Conservation (phyloP, 2,329 filamentous ascomycete species). For the Calonectria pseudoreteaudii region DNA sequence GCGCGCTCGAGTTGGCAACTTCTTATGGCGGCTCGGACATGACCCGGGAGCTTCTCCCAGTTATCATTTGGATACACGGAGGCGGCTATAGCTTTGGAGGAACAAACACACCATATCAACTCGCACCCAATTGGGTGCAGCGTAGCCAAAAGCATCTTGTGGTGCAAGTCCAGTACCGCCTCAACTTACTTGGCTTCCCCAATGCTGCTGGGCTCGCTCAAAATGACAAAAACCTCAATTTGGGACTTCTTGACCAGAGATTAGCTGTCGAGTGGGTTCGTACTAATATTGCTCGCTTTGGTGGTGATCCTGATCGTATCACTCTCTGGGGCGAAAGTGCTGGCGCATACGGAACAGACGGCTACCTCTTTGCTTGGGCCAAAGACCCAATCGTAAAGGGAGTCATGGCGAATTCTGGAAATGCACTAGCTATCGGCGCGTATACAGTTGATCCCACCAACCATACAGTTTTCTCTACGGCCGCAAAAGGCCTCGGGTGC, state of each 20-base stretch:
- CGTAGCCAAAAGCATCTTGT: conserved; percentile 34
- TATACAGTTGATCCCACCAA: conserved; percentile 15
- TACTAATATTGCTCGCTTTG: conserved; percentile 31
- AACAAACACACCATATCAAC: conserved; percentile 28
- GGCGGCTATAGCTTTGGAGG: conserved; percentile 24
- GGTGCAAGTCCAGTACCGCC: conserved; percentile 32
- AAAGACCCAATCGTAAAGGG: conserved; percentile 29
- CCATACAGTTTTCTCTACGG: conserved; percentile 24
- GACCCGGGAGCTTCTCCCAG: background rate
- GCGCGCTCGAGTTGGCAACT: background rate
- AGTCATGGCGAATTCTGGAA: conserved; percentile 32
- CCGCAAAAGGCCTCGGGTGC: conserved; percentile 19
- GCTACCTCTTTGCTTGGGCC: conserved; percentile 34
- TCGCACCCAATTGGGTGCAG: conserved; percentile 30
- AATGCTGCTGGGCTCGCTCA: conserved; percentile 21
- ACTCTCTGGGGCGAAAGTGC: conserved; percentile 36
- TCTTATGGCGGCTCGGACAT: background rate
- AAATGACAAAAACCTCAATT: conserved; percentile 23
- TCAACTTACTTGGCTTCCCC: conserved; percentile 30
- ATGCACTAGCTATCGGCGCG: conserved; percentile 28
- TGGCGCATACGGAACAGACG: conserved; percentile 26
- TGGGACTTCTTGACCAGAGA: conserved; percentile 33
- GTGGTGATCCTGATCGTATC: conserved; percentile 32
- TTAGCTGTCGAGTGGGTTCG: conserved; percentile 37
- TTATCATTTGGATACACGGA: conserved; percentile 32